A percentile compares a stretch with the other conserved stretches of the same genome.
Conservation (phyloP, 176 grass and related monocot species). For the Pharus latifolius region DNA sequence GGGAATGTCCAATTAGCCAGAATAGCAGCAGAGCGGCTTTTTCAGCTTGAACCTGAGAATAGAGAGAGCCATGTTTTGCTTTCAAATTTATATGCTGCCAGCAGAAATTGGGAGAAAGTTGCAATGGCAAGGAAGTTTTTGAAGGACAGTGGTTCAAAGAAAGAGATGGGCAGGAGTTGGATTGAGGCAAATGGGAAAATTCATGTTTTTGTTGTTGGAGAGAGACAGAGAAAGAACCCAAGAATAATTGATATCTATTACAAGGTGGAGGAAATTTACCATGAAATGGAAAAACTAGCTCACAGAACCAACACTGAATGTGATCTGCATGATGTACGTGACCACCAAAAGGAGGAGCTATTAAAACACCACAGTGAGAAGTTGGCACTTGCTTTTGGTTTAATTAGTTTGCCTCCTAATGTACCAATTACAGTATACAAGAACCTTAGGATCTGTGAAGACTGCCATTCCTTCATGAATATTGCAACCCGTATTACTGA, state of each 20-base stretch:
- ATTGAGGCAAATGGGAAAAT: constrained; percentile 28
- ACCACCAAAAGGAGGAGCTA: constrained; percentile 34
- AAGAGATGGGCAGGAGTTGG: constrained; percentile 59
- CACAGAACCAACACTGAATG: constrained; percentile 15
- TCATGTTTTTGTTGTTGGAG: constrained; percentile 29
- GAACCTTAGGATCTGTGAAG: constrained; percentile 38
- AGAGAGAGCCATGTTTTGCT: constrained; percentile 60
- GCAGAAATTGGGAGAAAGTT: constrained; percentile 44
- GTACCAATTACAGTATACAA: constrained; percentile 39
- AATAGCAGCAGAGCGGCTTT: constrained; percentile 53
- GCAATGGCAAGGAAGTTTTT: constrained; percentile 38
- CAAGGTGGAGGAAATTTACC: constrained; percentile 32
- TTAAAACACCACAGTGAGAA: constrained; percentile 36
- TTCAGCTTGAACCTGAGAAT: constrained; percentile 58
- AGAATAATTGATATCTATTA: constrained; percentile 18
- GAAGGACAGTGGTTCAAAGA: constrained; percentile 48
- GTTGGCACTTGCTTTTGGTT: constrained; percentile 34
- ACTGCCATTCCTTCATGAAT: constrained; percentile 42
- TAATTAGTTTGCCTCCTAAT: constrained; percentile 27
- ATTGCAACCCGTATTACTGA: constrained; percentile 6
- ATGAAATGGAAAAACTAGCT: constrained; percentile 7
- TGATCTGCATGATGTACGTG: constrained; percentile 39
- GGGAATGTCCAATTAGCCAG: constrained; percentile 33
- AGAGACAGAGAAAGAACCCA: constrained; percentile 27
- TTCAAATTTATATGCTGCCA: constrained; percentile 56